phyloP scores from a whole-genome alignment of 495 filamentous ascomycete genomes.

The Neurospora terricola region DNA sequence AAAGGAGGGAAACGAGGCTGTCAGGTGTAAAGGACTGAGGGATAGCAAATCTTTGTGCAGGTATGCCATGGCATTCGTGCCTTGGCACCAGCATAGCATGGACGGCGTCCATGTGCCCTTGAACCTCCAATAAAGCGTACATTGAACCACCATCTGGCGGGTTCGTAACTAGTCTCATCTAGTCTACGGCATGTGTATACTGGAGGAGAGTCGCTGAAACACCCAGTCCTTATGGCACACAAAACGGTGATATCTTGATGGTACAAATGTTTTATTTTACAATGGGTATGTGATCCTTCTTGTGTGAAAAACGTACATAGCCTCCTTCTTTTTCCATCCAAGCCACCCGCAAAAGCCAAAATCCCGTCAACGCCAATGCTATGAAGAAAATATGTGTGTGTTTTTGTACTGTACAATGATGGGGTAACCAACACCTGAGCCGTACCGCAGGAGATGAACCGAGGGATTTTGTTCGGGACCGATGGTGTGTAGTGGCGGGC shows the following conservation, averaged over 20 bases:
- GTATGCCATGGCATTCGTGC: not conserved
- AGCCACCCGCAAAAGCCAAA: conserved; percentile 4
- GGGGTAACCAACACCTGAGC: not conserved
- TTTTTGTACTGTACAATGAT: conserved; percentile 8
- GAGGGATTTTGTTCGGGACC: too few relatives aligned
- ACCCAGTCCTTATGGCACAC: not conserved
- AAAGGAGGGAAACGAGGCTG: not conserved
- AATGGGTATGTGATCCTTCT: not conserved
- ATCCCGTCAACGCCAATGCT: conserved; percentile 18
- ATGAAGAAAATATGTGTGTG: conserved; percentile 10
- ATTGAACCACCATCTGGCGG: not conserved
- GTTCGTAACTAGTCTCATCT: not conserved
- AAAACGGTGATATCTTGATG: not conserved
- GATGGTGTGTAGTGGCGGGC: not conserved
- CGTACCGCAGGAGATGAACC: not conserved
- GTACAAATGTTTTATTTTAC: not conserved
- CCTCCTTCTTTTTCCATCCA: not conserved
- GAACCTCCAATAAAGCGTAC: not conserved
- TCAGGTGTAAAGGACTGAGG: not conserved
- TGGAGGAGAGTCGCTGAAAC: not conserved
- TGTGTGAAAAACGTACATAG: not conserved
- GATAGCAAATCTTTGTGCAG: not conserved
- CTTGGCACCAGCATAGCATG: not conserved
- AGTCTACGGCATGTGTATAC: conserved; percentile 1
- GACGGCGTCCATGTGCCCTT: not conserved